Evolutionary conservation across 192 early-diverging fungal species (phyloP), one percentile per base, ranked within the genome.

Genomic region (Umbelopsis sp.): DNA sequence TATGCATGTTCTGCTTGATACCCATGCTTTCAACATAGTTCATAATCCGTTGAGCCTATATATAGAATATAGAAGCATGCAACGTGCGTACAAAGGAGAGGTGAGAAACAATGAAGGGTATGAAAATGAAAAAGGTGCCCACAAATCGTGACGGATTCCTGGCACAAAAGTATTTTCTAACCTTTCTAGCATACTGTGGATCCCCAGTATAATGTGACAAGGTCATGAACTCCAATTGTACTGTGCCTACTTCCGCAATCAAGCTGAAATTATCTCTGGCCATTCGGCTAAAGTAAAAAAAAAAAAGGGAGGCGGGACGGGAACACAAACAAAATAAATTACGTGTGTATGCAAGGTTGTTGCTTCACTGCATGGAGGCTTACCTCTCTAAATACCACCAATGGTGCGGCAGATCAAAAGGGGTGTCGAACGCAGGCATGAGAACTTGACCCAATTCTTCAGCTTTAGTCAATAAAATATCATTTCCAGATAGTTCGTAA

Each of bases 141-240:
- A n/a, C n/a, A n/a, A n/a, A n/a, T n/a, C n/a, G n/a, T n/a, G n/a
- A n/a, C n/a, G n/a, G n/a, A n/a, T n/a, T n/a, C n/a, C n/a, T n/a
- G n/a, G n/a, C n/a, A n/a, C n/a, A n/a, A n/a, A n/a, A n/a, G n/a
- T n/a, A n/a, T 34, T 81, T 1, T 41, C 38, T 41, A 41, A 89
- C 89, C 76, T 82, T 80, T 62, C 83, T 43, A 24, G 87, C 85
- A 69, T 91, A 96, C 8, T 76, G 70, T 4, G 86, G 80, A 66
- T 94, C 81, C 3, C 89, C 89, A 7, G 93, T 92, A 20, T 92
- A 84, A 66, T 92, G 81, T 1, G 91, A 91, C n/a, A 97, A 83
- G 71, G 91, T 90, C 81, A 90, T 86, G 69, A 93, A 93, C 77
- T 97, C 95, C 34, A 97, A 83, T 52, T 94, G 91, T 56, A 97